Base-by-base conservation (phyloP, 257 asterid genomes). In the Fraxinus anomala region DNA sequence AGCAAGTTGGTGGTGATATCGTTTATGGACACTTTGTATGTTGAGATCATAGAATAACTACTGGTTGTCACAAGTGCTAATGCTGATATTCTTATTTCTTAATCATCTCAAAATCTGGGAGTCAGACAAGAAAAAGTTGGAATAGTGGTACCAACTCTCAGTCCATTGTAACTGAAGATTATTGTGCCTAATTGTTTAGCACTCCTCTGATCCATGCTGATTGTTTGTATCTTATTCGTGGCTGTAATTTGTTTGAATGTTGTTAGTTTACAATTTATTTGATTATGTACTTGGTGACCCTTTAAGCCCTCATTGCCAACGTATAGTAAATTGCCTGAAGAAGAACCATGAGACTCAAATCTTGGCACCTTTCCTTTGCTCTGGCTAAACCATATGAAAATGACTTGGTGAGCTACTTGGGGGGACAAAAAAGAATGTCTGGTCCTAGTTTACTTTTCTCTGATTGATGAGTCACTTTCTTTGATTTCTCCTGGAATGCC, bases 401-500 rank as follows among this genome's bases (percentile, higher is more conserved):
- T 56, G 66, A 56, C 8, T 56, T 5, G 24, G 24, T 1, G 66
- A n/a, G 28, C 66, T 56, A 56, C 66, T 56, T 56, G 26, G 59
- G n/a, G 4, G 3, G 66, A 56, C 66, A 19, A 17, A 51, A n/a
- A 19, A 56, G 66, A 56, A n/a, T n/a, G 21, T 56, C 26, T n/a
- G 13, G 11, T 74, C 71, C 56, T 59, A 59, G 14, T 59, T 66
- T 61, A 10, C 56, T 16, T 61, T 36, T 75, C 30, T 34, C 40
- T 61, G 40, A 36, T 75, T 11, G 72, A 36, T 19, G n/a, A 34
- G 21, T 73, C 61, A 19, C 49, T 24, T 74, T 59, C 72, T 56
- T 56, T 75, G 79, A n/a, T 67, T 63, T 63, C 40, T 63, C n/a
- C 63, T 13, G 31, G 42, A 75, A 65, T 42, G 7, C 42, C 12